Evolutionary conservation across 2,329 filamentous ascomycete genomes (phyloP).

Genomic region (Sclerotinia glacialis): DNA sequence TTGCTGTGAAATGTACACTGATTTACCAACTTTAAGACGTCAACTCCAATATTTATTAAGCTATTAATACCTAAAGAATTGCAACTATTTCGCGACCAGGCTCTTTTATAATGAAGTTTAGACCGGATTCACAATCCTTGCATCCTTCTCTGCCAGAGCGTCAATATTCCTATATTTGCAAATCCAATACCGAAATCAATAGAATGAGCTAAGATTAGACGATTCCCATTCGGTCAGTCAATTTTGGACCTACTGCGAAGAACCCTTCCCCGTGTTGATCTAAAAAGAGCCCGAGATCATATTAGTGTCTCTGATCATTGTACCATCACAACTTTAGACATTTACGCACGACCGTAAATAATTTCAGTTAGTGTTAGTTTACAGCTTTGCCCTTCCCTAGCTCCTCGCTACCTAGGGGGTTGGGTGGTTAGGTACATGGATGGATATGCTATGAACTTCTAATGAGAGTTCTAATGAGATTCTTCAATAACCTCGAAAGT

Average conservation of each 20-base stretch:
- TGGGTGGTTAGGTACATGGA: too few relatives aligned
- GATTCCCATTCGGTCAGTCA: background rate
- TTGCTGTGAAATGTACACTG: background rate
- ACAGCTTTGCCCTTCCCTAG: too few relatives aligned
- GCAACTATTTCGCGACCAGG: too few relatives aligned
- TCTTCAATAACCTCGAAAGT: background rate
- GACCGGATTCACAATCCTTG: background rate
- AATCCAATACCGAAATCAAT: background rate
- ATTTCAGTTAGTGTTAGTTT: background rate
- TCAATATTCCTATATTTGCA: too few relatives aligned
- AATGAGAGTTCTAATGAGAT: background rate
- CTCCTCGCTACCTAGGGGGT: too few relatives aligned
- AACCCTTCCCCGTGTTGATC: background rate
- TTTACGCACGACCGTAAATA: slow-evolving; percentile 8
- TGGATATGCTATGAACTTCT: background rate
- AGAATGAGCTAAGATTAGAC: background rate
- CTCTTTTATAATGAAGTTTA: too few relatives aligned
- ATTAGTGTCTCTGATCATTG: background rate
- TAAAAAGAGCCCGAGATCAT: background rate
- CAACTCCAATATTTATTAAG: too few relatives aligned
- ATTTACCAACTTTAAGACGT: background rate
- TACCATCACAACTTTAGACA: background rate
- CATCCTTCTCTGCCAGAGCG: background rate
- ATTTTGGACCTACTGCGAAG: background rate
- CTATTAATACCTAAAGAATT: too few relatives aligned